Evolutionary conservation across 1,284 basidiomycete genomes (phyloP).

Genomic region (Naganishia cerealis): DNA sequence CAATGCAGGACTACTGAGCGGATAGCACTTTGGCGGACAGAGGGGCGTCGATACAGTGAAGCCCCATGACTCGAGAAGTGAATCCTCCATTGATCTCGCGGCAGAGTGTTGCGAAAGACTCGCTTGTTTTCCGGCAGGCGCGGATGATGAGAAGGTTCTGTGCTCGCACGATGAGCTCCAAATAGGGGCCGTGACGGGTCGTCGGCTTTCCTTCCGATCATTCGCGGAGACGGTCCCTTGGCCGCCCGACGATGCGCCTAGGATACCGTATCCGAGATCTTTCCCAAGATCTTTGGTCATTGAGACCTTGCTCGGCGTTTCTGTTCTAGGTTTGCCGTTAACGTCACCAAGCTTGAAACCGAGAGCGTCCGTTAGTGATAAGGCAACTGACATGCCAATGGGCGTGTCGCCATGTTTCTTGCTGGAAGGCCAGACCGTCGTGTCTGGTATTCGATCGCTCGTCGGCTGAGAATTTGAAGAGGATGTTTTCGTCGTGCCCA

Average conservation of each 20-base stretch:
- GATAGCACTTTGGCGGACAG: conserved; percentile 22
- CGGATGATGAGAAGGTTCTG: background rate
- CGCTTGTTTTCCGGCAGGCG: conserved; percentile 9
- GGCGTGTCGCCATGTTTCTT: conserved; percentile 22
- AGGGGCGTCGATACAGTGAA: conserved; percentile 21
- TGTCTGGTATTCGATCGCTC: background rate
- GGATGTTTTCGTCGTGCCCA: background rate
- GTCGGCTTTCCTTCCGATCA: background rate
- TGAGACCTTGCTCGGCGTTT: background rate
- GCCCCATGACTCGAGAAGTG: conserved; percentile 16
- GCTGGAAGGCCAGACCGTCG: conserved; percentile 12
- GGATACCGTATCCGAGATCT: background rate
- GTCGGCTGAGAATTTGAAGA: background rate
- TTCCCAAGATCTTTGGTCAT: background rate
- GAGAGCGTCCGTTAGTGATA: conserved; percentile 12
- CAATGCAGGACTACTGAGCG: conserved; percentile 14
- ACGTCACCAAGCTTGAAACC: background rate
- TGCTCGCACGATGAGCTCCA: background rate
- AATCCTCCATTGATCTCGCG: conserved; percentile 13
- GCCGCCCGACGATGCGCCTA: background rate
- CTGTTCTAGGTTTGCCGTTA: background rate
- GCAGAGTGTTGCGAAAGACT: conserved; percentile 1
- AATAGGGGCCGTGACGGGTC: background rate
- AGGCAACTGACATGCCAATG: conserved; percentile 6
- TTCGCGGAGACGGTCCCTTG: background rate